phyloP scores from a whole-genome alignment of 768 basidiomycete species.

The Lyophyllum atratum region DNA sequence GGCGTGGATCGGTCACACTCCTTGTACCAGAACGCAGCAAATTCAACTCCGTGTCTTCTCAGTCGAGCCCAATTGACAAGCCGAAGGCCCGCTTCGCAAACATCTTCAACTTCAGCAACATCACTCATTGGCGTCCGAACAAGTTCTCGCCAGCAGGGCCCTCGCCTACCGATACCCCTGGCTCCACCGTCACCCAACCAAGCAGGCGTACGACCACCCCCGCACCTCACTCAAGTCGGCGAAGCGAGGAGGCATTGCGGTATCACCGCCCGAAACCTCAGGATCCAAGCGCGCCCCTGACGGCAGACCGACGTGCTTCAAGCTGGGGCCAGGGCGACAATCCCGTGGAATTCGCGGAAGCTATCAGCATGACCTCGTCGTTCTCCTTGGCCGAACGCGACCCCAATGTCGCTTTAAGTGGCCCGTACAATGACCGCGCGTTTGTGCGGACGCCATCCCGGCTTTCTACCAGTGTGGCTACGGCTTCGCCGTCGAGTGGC shows the following conservation, averaged over 20 bases:
- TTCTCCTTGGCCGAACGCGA: slow-evolving; percentile 47
- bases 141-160: slow-evolving; percentile 13
- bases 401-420: slow-evolving; percentile 22
- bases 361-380: slow-evolving; percentile 35
- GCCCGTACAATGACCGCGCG: slow-evolving; percentile 10
- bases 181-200: background rate
- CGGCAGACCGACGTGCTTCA: slow-evolving; percentile 58
- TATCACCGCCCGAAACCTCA: slow-evolving; percentile 17
- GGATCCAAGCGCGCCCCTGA: slow-evolving; percentile 27
- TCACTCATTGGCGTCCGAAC: slow-evolving; percentile 33
- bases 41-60: slow-evolving; percentile 4
- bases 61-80: slow-evolving; percentile 21
- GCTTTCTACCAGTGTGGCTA: slow-evolving; percentile 8
- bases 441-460: slow-evolving; percentile 18
- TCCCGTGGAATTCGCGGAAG: slow-evolving; percentile 34
- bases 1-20: slow-evolving; percentile 15
- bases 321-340: slow-evolving; percentile 62
- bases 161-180: slow-evolving; percentile 5
- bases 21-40: slow-evolving; percentile 15
- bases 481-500: background rate
- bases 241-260: slow-evolving; percentile 51
- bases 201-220: background rate
- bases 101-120: slow-evolving; percentile 26
- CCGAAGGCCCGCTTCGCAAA: slow-evolving; percentile 30
- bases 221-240: slow-evolving; percentile 21